A percentile compares a stretch with the other conserved stretches of the same genome.
phyloP scores from a whole-genome alignment of 1,284 basidiomycete species.

The Pseudozyma sp. region DNA sequence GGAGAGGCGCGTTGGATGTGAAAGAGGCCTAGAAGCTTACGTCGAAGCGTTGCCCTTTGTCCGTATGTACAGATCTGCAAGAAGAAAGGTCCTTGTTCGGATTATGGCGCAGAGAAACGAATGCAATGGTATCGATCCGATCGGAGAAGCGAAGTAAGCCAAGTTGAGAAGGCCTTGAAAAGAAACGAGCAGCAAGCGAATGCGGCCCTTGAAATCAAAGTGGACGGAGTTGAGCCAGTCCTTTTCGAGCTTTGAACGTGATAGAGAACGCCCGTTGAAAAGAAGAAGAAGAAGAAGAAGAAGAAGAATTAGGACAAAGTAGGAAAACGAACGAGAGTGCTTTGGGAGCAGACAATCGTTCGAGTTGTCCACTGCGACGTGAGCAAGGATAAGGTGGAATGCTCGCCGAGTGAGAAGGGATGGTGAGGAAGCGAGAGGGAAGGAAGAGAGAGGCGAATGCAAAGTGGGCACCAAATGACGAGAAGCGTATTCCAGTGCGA shows the following conservation, averaged over 20 bases:
- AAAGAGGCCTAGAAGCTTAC: background rate
- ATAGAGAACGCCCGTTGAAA: background rate
- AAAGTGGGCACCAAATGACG: background rate
- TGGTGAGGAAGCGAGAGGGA: slow-evolving; percentile 6
- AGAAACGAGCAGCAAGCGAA: slow-evolving; percentile 16
- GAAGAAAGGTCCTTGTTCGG: background rate
- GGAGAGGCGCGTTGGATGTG: too few species aligned
- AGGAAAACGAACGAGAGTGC: background rate
- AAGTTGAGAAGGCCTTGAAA: slow-evolving; percentile 23
- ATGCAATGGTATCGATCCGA: slow-evolving; percentile 4
- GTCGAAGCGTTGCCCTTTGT: background rate
- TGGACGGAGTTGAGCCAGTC: slow-evolving; percentile 47
- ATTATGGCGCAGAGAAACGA: background rate
- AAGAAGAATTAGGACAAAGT: background rate
- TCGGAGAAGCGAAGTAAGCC: slow-evolving; percentile 3
- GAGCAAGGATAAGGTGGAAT: background rate
- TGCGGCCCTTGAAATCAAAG: slow-evolving; percentile 10
- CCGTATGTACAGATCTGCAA: slow-evolving; percentile 6
- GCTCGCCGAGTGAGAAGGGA: slow-evolving; percentile 12
- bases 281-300: background rate
- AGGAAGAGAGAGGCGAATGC: background rate
- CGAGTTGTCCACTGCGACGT: slow-evolving; percentile 14
- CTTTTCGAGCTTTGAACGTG: slow-evolving; percentile 5
- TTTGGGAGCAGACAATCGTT: slow-evolving; percentile 12
- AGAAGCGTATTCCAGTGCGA: background rate